phyloP scores from a whole-genome alignment of 1,139 yeast genomes.

The Pichia sp. region DNA sequence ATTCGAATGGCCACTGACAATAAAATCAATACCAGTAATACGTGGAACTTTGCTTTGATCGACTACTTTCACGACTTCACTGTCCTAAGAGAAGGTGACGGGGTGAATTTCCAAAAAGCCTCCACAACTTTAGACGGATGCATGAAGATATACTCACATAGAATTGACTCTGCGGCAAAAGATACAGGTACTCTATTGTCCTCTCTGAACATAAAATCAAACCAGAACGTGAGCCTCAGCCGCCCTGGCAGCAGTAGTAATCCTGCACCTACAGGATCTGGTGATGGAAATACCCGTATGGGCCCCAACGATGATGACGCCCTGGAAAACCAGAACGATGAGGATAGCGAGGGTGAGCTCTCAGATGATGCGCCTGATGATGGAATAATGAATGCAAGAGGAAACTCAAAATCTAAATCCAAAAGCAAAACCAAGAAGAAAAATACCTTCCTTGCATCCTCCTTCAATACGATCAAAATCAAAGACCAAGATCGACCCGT shows the following conservation, averaged over 20 bases:
- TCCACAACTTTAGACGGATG: constrained; percentile 82
- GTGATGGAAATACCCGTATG: background rate
- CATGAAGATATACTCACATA: constrained; percentile 74
- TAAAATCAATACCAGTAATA: constrained; percentile 39
- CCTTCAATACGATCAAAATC: constrained; percentile 41
- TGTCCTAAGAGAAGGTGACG: constrained; percentile 55
- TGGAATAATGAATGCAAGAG: constrained; percentile 13
- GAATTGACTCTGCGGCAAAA: constrained; percentile 88
- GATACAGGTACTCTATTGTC: constrained; percentile 84
- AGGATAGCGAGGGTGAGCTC: constrained; percentile 24
- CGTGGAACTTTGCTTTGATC: constrained; percentile 52
- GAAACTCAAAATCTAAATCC: constrained; percentile 24
- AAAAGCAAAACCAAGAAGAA: constrained; percentile 13
- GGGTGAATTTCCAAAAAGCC: constrained; percentile 71
- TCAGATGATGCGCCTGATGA: constrained; percentile 25
- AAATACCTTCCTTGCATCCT: constrained; percentile 36
- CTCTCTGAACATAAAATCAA: constrained; percentile 42
- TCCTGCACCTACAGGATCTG: background rate
- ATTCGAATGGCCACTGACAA: constrained; percentile 87
- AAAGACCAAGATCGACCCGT: constrained; percentile 51
- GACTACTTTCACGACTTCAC: constrained; percentile 71
- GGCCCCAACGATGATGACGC: background rate
- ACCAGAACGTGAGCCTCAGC: constrained; percentile 24
- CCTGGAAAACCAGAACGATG: constrained; percentile 13
- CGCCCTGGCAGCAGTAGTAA: background rate